Evolutionary conservation across 805 yeast species (phyloP).

Genomic region (Candida rishiriensis): DNA sequence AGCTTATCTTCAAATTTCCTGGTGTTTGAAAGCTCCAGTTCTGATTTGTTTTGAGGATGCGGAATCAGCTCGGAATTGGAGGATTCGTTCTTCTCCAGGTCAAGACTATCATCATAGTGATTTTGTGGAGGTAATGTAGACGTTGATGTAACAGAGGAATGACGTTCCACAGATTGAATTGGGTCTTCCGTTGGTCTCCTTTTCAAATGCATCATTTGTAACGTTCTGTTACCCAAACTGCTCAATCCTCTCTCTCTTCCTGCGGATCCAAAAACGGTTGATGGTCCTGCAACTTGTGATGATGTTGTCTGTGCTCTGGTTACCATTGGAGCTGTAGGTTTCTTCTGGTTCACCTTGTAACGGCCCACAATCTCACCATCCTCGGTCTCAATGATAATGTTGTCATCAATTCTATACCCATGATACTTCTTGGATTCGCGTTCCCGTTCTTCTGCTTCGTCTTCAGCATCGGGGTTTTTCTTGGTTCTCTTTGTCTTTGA

Average conservation of each 20-base stretch:
- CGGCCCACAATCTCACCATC: constrained; percentile 90
- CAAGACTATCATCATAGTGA: constrained; percentile 7
- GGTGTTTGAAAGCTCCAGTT: constrained; percentile 2
- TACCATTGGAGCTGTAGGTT: constrained; percentile 1
- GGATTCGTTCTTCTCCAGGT: constrained; percentile 18
- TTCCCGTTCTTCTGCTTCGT: constrained; percentile 1
- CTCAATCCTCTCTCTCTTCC: constrained; percentile 7
- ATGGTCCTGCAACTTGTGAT: background rate
- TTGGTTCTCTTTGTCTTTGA: constrained; percentile 6
- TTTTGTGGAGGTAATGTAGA: too few relatives aligned
- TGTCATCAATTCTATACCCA: constrained; percentile 78
- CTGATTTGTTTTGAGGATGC: constrained; percentile 3
- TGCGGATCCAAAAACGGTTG: background rate
- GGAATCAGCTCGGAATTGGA: constrained; percentile 21
- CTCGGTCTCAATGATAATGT: constrained; percentile 78
- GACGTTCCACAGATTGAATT: constrained; percentile 4
- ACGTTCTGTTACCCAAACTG: constrained; percentile 15
- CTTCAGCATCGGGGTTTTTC: constrained; percentile 4
- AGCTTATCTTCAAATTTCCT: constrained; percentile 23
- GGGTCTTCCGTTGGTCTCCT: constrained; percentile 7
- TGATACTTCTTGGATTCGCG: constrained; percentile 31
- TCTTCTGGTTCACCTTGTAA: constrained; percentile 59
- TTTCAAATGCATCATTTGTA: constrained; percentile 25
- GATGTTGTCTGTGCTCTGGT: background rate
- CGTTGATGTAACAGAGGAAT: background rate